Base-by-base conservation (phyloP, 1,284 basidiomycete species). In the Ganoderma lingzhi region DNA sequence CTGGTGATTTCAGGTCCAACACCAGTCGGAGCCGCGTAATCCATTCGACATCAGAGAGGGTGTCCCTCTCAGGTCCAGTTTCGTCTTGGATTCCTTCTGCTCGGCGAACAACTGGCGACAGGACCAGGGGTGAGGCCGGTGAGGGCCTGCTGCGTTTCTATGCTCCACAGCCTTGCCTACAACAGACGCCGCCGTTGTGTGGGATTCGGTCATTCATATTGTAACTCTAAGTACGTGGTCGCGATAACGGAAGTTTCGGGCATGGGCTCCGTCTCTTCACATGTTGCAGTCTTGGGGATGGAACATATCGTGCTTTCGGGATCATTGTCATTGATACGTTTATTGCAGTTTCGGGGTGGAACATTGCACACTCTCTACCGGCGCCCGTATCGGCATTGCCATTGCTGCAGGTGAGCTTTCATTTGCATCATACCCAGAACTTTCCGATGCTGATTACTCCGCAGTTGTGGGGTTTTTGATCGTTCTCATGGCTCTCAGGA, bases 301-400 rank as follows among this genome's bases (percentile, higher is more conserved):
- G 14, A 56, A 15, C 4, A 5, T 23, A 28, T 10, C 9, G n/a
- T n/a, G 9, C 48, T 23, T 51, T 51, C 48, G 4, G 10, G 48
- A 23, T 51, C 2, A 12, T 28, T 28, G 23, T 23, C 42, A 39
- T 60, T 69, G 53, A 69, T 41, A 14, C 30, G 5, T 41, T 10
- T 37, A n/a, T 6, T 48, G 1, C 61, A 78, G 76, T 1, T 74
- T 71, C 39, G 76, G 74, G 9, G 39, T 65, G 17, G 69, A 74
- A 55, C 78, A 65, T 32, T 79, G 79, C 56, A 72, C 74, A 4
- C 44, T 80, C 32, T 73, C 74, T 17, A 75, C 71, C 1, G 76
- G 75, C 4, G 75, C 71, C 9, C 74, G 79, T 12, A 70, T 78
- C 23, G 79, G 76, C 3, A 78, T 81, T 19, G 79, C 77, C 4